Base-by-base conservation (phyloP, 306 rosid species). In the Sophora flavescens region DNA sequence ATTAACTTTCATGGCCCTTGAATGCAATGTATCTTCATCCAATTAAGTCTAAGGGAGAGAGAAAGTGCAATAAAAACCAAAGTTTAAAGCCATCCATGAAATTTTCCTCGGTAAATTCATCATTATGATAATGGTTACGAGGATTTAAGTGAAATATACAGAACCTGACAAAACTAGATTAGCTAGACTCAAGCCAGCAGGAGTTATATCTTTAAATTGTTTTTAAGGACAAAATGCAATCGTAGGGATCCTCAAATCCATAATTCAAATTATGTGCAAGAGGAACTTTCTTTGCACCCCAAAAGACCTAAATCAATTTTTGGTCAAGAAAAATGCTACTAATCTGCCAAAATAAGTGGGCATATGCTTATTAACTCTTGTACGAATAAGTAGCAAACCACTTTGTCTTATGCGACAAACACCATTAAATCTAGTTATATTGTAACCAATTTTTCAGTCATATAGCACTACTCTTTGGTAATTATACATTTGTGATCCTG, bases 121-220 rank as follows among this genome's bases (percentile, higher is more conserved):
- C 32, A 41, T 26, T n/a, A 18, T 11, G 6, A 64, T 58, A 48
- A 66, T 35, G 64, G 50, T 33, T 12, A 7, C 39, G 72, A 51
- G 26, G 22, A 60, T 13, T 60, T 51, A 13, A 38, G 26, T 30
- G 39, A 47, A 58, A 68, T 36, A 52, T 18, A 13, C 50, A 39
- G n/a, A 59, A 59, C 44, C 45, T 11, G 22, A 51, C 50, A 45
- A 28, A 38, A 44, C 53, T 30, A 33, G 11, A 63, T 57, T 47
- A 73, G 11, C 60, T n/a, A 63, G 59, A 70, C 70, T 36, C 58
- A 12, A 56, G 44, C 22, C 12, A 63, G 58, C 5, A 47, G n/a
- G 64, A 65, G 78, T 26, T 66, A 48, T 70, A 26, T 12, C 15
- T 63, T 54, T 51, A 32, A 76, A 50, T 76, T 22, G 32, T 14